phyloP scores from a whole-genome alignment of 1,284 basidiomycete genomes.

The Moniliophthora roreri region DNA sequence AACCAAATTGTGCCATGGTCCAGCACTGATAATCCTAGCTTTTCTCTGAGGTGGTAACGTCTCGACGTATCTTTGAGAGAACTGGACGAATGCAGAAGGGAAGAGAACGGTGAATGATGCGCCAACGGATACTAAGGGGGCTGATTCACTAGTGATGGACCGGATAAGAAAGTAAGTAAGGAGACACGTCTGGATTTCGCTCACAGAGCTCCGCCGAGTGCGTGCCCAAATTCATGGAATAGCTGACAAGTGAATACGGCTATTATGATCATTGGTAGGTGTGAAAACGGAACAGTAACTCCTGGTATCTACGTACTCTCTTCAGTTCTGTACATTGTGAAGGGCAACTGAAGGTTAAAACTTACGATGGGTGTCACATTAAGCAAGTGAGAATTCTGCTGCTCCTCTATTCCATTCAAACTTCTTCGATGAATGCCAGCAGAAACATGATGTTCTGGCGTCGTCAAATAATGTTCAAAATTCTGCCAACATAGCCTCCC shows the following conservation, averaged over 20 bases:
- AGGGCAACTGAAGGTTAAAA: background rate
- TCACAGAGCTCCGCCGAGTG: background rate
- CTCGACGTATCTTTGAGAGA: background rate
- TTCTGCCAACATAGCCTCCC: background rate
- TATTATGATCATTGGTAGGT: background rate
- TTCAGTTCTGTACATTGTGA: background rate
- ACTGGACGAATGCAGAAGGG: constrained; percentile 1
- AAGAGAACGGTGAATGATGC: background rate
- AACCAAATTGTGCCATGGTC: constrained; percentile 69
- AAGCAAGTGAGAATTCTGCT: background rate
- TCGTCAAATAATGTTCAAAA: too few relatives aligned
- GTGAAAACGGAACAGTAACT: background rate
- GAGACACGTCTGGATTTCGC: background rate
- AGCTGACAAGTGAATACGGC: background rate
- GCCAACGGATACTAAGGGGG: background rate
- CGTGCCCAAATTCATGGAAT: constrained; percentile 1
- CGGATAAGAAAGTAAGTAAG: background rate
- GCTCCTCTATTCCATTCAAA: too few relatives aligned
- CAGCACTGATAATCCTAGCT: constrained; percentile 59
- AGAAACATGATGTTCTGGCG: too few relatives aligned
- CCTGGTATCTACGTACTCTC: background rate
- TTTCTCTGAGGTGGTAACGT: constrained; percentile 25
- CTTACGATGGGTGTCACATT: background rate
- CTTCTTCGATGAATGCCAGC: too few relatives aligned
- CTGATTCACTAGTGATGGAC: background rate